Evolutionary conservation across 2,329 filamentous ascomycete species (phyloP).

Genomic region (Teratosphaeria destructans): DNA sequence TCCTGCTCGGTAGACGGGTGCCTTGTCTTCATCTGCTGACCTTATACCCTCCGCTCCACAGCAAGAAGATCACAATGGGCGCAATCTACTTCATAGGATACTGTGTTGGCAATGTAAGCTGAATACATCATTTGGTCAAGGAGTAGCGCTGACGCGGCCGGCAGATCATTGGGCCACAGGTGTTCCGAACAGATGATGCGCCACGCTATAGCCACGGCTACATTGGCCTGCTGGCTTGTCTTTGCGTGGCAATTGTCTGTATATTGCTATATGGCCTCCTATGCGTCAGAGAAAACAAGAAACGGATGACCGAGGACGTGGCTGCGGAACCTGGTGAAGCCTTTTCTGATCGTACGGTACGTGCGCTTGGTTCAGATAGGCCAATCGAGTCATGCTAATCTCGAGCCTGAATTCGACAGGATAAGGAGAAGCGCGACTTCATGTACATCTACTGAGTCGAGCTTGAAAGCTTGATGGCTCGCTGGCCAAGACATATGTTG

Average conservation of each 20-base stretch:
- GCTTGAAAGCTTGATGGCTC: neutral
- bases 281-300: neutral
- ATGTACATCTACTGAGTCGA: neutral
- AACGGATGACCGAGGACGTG: neutral
- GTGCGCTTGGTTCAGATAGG: neutral
- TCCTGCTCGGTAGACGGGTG: too few relatives aligned
- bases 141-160: neutral
- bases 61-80: constrained; percentile 21
- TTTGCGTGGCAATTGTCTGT: neutral
- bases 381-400: neutral
- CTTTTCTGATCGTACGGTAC: neutral
- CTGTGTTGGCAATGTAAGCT: neutral
- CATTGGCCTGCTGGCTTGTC: neutral
- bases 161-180: constrained; percentile 2
- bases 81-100: constrained; percentile 21
- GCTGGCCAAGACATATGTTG: too few relatives aligned
- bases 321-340: neutral
- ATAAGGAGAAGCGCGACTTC: neutral
- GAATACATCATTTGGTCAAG: neutral
- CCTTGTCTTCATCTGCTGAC: too few relatives aligned
- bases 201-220: neutral
- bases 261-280: neutral
- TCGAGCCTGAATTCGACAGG: neutral
- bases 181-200: neutral
- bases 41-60: neutral